Conservation (phyloP, 208 protist genomes). For the Acanthamoeba divionensis region DNA sequence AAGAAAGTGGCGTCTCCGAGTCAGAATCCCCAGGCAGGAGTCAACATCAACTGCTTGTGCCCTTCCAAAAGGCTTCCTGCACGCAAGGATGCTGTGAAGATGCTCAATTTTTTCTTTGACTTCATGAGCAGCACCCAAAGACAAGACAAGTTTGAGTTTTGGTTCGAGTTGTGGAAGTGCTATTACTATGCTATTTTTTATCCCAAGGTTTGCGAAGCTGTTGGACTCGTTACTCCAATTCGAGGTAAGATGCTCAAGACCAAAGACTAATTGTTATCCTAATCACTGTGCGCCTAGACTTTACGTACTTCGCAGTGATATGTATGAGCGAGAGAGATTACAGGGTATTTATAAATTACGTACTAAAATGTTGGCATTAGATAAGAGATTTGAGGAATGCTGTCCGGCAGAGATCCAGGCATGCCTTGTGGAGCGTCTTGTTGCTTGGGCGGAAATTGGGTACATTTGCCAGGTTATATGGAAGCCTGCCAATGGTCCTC, state of each 20-base stretch:
- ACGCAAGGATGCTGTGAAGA: background rate
- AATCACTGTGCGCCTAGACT: too few relatives aligned
- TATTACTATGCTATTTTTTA: conserved; percentile 13
- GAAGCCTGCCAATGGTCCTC: conserved; percentile 12
- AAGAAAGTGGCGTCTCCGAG: too few relatives aligned
- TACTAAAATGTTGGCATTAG: background rate
- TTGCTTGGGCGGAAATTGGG: background rate
- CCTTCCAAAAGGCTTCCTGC: too few relatives aligned
- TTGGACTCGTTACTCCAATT: too few relatives aligned
- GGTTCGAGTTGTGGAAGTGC: conserved; percentile 38
- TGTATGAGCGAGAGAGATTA: too few relatives aligned
- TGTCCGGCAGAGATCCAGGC: background rate
- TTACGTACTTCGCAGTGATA: too few relatives aligned
- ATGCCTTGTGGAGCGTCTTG: background rate
- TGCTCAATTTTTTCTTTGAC: conserved; percentile 33
- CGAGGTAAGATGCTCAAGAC: too few relatives aligned
- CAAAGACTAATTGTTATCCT: too few relatives aligned
- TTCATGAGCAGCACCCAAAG: conserved; percentile 8
- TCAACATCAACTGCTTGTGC: too few relatives aligned
- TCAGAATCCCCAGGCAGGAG: too few relatives aligned
- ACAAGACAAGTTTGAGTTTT: background rate
- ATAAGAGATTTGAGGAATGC: conserved; percentile 7
- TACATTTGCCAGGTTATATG: background rate
- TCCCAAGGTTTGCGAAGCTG: background rate
- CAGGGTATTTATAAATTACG: too few relatives aligned